Evolutionary conservation across 768 basidiomycete genomes (phyloP), one percentile per base, ranked within the genome.

Genomic region (Sistotremastrum suecicum): DNA sequence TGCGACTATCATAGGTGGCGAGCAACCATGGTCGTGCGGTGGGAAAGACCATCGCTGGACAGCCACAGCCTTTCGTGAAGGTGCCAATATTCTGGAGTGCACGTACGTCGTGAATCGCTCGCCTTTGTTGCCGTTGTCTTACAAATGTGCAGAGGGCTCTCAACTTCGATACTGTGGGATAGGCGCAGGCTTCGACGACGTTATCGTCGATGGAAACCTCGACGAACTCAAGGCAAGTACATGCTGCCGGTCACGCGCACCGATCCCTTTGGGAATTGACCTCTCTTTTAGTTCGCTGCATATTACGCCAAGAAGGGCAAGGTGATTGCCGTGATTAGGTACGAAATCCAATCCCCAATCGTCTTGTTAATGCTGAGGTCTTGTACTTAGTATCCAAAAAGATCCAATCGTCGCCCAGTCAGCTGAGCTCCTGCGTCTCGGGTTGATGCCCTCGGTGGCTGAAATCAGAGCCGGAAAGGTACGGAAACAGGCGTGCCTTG

Each of bases 11-110:
- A 34, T 39, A 82, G 78, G 81, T 90, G 47, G 88, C 89, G 10
- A 78, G 78, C 41, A 91, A 92, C 60, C 82, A 83, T 48, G 90
- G 88, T 2, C 75, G 88, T 42, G 76, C 81, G 10, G 80, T 83
- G n/a, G 90, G 83, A 0, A 75, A 76, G 58, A 80, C 72, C 6
- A 87, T 94, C 52, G 70, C 80, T 3, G 79, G 69, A 41, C 69
- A 62, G 47, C 66, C 66, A 33, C 73, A 77, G 50, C 75, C 80
- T n/a, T 89, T 82, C 61, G 69, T 68, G 41, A 90, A 89, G 63
- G 65, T 85, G 7, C 87, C 88, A 0, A 64, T 89, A 35, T 92
- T 92, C 66, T 92, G 90, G 90, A 87, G 84, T 57, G 83, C 86
- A 20, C 83, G 83, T 84, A 56, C 46, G 82, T 73, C 6, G 39